Evolutionary conservation across 768 basidiomycete genomes (phyloP), one percentile per base, ranked within the genome.

Genomic region (Hygrophoropsis aurantiaca): DNA sequence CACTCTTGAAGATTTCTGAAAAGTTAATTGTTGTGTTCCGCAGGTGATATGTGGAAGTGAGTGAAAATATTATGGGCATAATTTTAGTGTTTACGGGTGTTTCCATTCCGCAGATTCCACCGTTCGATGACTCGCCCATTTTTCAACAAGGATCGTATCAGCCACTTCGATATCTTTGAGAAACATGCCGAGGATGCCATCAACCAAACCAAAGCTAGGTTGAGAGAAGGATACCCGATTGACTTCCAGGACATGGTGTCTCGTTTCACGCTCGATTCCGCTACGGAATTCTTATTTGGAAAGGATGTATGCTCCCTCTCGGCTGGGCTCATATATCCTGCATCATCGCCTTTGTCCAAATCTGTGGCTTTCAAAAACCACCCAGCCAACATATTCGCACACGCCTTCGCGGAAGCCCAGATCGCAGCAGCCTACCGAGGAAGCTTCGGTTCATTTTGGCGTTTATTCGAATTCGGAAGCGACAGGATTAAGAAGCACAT

Each of bases 251-350:
- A 74, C 39, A 52, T 74, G 43, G 61, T 62, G 2, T 65, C 64
- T 1, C 67, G 74, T 2, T 80, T 80, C 58, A 79, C 80, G 1
- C 60, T 84, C 26, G 82, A 84, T 55, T 79, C 78, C 1, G 78
- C 79, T 0, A 75, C 79, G 0, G 77, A 78, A 20, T 82, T 83
- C 55, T 68, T 82, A 9, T 79, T 81, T 48, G 77, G 80, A 24
- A 58, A 58, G 13, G 57, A 67, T 16, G 73, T 72, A 9, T 24
- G 66, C 30, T 66, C 65, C 0, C 61, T 74, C 25, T 59, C 65
- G 0, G 70, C 70, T 11, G 69, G 72, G 13, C 68, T 78, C 30
- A 50, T 53, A 25, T 73, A 58, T 50, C 71, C 65, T 33, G 56
- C 46, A 0, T 51, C 51, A 20, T 59, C 46, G 41, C 58, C 51